Conservation (phyloP, 192 early-diverging fungal species). For the Martensiomyces pterosporus region DNA sequence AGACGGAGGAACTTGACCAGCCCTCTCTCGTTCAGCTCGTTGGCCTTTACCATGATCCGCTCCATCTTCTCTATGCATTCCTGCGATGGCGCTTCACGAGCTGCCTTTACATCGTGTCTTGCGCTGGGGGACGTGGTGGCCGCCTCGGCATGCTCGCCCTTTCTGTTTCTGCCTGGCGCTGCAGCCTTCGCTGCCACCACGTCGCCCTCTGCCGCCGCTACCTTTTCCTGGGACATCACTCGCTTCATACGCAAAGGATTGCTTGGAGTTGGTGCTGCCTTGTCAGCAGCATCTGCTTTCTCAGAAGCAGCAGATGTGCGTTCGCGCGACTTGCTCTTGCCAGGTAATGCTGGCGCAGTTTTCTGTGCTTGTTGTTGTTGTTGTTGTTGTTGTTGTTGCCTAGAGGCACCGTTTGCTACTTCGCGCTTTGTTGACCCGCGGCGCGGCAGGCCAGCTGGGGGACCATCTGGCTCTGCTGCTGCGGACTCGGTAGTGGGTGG, state of each 20-base stretch:
- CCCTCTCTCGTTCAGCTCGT: constrained; percentile 14
- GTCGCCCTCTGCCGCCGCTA: too few species aligned
- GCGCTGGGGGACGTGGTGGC: too few species aligned
- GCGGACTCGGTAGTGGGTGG: too few species aligned
- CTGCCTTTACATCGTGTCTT: too few species aligned
- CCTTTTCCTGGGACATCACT: too few species aligned
- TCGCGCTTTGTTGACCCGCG: background rate
- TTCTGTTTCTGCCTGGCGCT: too few species aligned
- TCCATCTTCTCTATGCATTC: constrained; percentile 17
- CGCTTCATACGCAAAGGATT: too few species aligned
- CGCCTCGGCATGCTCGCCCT: too few species aligned
- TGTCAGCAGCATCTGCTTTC: background rate
- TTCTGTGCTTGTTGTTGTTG: too few species aligned
- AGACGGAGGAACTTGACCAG: constrained; percentile 29
- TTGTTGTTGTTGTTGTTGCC: background rate
- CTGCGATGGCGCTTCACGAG: constrained; percentile 8
- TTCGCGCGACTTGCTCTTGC: constrained; percentile 4
- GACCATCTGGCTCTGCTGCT: too few species aligned
- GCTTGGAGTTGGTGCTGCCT: too few species aligned
- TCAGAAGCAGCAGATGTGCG: background rate
- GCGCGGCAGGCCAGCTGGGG: background rate
- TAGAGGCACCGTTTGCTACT: background rate
- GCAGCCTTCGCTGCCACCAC: too few species aligned
- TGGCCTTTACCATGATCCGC: constrained; percentile 23
- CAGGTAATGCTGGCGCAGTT: background rate